Conservation (phyloP, 257 asterid species). For the Catharanthus roseus region DNA sequence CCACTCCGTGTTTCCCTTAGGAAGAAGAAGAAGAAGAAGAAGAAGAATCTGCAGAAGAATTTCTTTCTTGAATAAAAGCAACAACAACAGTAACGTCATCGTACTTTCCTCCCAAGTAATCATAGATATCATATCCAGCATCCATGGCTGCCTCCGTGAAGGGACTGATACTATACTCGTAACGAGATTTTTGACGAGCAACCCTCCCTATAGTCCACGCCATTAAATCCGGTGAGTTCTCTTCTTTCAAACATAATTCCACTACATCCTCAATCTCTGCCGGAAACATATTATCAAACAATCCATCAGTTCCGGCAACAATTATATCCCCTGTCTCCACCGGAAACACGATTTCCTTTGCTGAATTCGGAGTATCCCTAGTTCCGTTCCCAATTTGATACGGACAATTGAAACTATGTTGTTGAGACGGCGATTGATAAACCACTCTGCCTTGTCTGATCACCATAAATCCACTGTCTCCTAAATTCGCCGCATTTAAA, state of each 20-base stretch:
- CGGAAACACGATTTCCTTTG: conserved; percentile 20
- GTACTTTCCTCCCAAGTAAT: conserved; percentile 35
- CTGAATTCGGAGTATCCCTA: conserved; percentile 8
- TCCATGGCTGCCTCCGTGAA: conserved; percentile 22
- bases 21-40: too few relatives aligned
- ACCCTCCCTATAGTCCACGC: conserved; percentile 11
- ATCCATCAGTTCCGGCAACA: conserved; percentile 43
- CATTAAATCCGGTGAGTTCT: not conserved
- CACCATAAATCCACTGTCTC: conserved; percentile 42
- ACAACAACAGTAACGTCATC: conserved; percentile 49
- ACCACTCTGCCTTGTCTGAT: conserved; percentile 23
- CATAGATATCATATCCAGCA: conserved; percentile 8
- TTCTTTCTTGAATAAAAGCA: conserved; percentile 15
- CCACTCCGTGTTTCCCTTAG: too few relatives aligned
- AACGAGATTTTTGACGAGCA: conserved; percentile 12
- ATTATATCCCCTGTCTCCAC: conserved; percentile 33
- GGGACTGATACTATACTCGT: conserved; percentile 10
- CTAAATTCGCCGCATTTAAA: conserved; percentile 34
- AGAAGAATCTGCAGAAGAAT: too few relatives aligned
- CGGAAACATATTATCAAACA: conserved; percentile 35
- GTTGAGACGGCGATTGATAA: conserved; percentile 28
- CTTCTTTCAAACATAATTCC: not conserved
- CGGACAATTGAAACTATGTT: conserved; percentile 27
- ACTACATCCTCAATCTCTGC: conserved; percentile 21
- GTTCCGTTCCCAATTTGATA: conserved; percentile 23